phyloP scores from a whole-genome alignment of 2,329 filamentous ascomycete species.

The Golovinomyces cichoracearum region DNA sequence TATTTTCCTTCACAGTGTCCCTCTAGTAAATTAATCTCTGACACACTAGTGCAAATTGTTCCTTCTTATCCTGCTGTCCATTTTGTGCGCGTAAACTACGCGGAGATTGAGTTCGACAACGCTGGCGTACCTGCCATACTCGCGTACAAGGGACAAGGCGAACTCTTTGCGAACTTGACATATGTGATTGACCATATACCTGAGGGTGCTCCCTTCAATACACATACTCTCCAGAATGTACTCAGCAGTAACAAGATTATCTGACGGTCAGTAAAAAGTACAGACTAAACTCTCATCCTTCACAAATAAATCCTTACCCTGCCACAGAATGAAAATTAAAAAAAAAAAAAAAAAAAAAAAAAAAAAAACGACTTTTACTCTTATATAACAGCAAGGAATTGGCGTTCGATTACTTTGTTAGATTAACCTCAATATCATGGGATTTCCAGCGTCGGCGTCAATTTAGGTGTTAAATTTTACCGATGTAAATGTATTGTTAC shows the following conservation, averaged over 20 bases:
- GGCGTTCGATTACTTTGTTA: no score
- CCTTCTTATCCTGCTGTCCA: constrained; percentile 42
- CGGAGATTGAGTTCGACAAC: constrained; percentile 82
- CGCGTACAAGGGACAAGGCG: constrained; percentile 64
- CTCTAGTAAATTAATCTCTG: constrained; percentile 54
- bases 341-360: no score
- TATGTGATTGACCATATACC: constrained; percentile 72
- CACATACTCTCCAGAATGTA: constrained; percentile 25
- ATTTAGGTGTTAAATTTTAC: no score
- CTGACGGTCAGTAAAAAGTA: no score
- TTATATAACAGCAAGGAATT: no score
- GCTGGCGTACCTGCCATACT: constrained; percentile 68
- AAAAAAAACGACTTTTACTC: no score
- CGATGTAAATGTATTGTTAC: no score
- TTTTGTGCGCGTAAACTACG: constrained; percentile 76
- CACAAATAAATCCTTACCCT: no score
- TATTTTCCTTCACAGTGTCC: constrained; percentile 52
- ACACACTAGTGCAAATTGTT: constrained; percentile 51
- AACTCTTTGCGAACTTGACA: constrained; percentile 72
- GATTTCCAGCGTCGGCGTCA: no score
- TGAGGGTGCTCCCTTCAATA: constrained; percentile 33
- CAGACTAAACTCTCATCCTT: no score
- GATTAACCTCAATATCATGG: no score
- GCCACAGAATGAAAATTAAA: no score
- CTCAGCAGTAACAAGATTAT: constrained; percentile 26